Evolutionary conservation across 306 rosid species (phyloP).

Genomic region (Begonia loranthoides): DNA sequence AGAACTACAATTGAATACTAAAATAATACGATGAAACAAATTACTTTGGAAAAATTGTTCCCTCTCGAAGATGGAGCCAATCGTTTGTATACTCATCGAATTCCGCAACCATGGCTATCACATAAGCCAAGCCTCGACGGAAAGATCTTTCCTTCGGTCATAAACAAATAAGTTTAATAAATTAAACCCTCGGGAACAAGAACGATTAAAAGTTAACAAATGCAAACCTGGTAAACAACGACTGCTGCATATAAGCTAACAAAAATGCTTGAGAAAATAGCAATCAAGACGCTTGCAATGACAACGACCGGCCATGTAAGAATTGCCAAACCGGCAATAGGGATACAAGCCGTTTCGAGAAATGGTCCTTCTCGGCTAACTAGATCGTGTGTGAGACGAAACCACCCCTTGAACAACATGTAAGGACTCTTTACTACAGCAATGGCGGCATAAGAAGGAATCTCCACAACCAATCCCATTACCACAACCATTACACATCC

Average conservation of each 20-base stretch:
- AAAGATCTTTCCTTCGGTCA: conserved; percentile 69
- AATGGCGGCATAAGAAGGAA: conserved; percentile 56
- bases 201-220: neutral
- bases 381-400: conserved; percentile 51
- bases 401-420: conserved; percentile 70
- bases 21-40: conserved; percentile 12
- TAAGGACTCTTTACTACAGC: conserved; percentile 66
- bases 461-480: conserved; percentile 47
- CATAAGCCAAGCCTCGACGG: conserved; percentile 54
- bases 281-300: conserved; percentile 46
- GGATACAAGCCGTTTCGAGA: conserved; percentile 80
- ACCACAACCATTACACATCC: conserved; percentile 45
- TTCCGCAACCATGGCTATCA: conserved; percentile 82
- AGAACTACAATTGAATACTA: neutral
- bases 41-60: conserved; percentile 67
- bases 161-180: conserved; percentile 11
- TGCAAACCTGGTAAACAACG: conserved; percentile 63
- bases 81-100: conserved; percentile 83
- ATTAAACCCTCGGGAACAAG: conserved; percentile 6
- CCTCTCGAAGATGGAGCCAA: conserved; percentile 82
- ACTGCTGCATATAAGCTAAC: conserved; percentile 64
- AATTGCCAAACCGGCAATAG: conserved; percentile 78
- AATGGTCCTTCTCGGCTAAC: conserved; percentile 84
- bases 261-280: conserved; percentile 51
- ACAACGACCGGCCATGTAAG: conserved; percentile 80